A percentile compares a stretch with the other conserved stretches of the same genome.
Conservation (phyloP, 768 basidiomycete genomes). For the Lactarius akahatsu region DNA sequence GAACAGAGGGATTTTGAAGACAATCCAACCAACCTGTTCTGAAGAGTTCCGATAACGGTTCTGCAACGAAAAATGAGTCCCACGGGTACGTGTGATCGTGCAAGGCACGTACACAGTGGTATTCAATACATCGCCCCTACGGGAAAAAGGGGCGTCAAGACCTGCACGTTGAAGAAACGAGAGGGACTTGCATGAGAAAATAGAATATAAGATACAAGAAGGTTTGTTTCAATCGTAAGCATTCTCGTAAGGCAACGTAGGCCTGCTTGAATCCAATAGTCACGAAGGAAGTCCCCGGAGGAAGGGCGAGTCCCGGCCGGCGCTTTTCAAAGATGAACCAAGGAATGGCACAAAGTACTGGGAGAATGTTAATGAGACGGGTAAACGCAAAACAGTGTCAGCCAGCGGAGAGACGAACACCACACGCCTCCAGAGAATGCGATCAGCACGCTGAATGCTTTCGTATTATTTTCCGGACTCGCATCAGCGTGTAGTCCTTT, state of each 20-base stretch:
- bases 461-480: conserved; percentile 71
- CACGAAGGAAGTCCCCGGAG: conserved; percentile 51
- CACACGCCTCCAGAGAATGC: conserved; percentile 78
- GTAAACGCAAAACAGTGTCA: background rate
- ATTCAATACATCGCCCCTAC: conserved; percentile 72
- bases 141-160: background rate
- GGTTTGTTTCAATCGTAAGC: conserved; percentile 66
- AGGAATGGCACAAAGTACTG: conserved; percentile 66
- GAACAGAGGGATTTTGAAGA: background rate
- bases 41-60: conserved; percentile 68
- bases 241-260: conserved; percentile 60
- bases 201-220: conserved; percentile 74
- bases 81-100: background rate
- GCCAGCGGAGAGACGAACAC: conserved; percentile 43
- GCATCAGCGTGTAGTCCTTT: conserved; percentile 59
- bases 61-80: conserved; percentile 36
- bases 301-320: conserved; percentile 61
- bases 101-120: conserved; percentile 60
- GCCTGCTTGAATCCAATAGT: conserved; percentile 71
- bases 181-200: conserved; percentile 61
- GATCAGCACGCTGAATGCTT: conserved; percentile 71
- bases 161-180: background rate
- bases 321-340: conserved; percentile 74
- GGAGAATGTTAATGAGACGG: background rate
- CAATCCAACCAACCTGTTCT: conserved; percentile 52